Evolutionary conservation across 257 asterid species (phyloP), one percentile per base, ranked within the genome.

Genomic region (Dorcoceras hygrometricum): DNA sequence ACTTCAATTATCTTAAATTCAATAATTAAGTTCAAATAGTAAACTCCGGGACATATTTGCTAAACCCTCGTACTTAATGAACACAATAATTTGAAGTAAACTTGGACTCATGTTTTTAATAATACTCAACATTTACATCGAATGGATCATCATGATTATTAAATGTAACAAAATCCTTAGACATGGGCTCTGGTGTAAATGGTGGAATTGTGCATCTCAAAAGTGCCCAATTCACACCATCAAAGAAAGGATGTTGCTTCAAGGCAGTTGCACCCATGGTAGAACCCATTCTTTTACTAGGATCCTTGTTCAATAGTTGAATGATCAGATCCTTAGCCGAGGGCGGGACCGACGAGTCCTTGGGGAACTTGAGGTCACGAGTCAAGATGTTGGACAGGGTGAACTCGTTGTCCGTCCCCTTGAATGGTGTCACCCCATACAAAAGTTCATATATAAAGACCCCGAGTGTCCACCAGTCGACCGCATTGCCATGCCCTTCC

Each of bases 401-500:
- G 66, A 71, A 80, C 63, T 86, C 90, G 6, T 86, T 76, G 20
- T 77, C 85, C 24, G 36, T 56, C 28, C 95, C 96, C 8, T 83
- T 73, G 67, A 89, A 89, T 1, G 95, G 96, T 0, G 96, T 89
- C 50, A 70, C 72, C 10, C 95, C 95, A 8, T 89, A 89, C 3
- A 86, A 60, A 0, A 89, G 71, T 36, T 89, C 95, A 5, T 81
- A 89, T 3, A 83, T 61, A 51, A 86, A 83, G 18, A 84, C 27
- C 54, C 95, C 95, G 26, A 89, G 54, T 0, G 91, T 89, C 96
- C 96, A 89, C 92, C 95, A 89, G 60, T 89, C 96, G 58, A 89
- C 95, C 0, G 90, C 82, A 64, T 81, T 86, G 0, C 96, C 96
- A 28, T 89, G 95, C 24, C 91, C 95, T 34, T 89, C 92, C 1